These are phyloP conservation scores for Naganishia sp. DNA, from an alignment of 1,284 basidiomycete species.

Conservation along the genomic window DNA sequence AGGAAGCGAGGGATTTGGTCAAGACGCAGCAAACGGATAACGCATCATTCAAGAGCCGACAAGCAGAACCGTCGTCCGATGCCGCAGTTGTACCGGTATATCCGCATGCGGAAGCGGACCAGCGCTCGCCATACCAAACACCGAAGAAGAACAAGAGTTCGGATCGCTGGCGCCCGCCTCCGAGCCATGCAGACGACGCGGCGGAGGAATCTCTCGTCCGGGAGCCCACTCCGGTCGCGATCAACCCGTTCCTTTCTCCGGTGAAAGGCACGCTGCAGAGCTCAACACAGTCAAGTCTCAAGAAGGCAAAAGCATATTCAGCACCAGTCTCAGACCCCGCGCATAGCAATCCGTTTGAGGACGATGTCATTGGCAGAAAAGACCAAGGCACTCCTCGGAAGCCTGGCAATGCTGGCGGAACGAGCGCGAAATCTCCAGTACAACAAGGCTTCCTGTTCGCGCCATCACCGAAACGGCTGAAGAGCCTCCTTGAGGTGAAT, in stretches of 20 bases:
- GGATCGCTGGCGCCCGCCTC: constrained; percentile 18
- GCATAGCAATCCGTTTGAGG: constrained; percentile 27
- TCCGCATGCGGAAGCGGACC: background rate
- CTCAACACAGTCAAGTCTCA: background rate
- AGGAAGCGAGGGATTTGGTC: background rate
- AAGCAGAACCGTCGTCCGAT: background rate
- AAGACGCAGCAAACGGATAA: background rate
- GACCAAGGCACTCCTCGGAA: constrained; percentile 1
- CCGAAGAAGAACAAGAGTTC: constrained; percentile 29
- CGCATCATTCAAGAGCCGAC: background rate
- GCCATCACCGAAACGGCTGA: constrained; percentile 45
- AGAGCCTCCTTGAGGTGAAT: constrained; percentile 45
- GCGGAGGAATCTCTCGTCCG: background rate
- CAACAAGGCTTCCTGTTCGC: constrained; percentile 46
- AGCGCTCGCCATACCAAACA: constrained; percentile 4
- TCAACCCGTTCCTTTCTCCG: constrained; percentile 19
- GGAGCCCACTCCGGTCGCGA: background rate
- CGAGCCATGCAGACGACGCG: background rate
- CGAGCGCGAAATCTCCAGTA: constrained; percentile 15
- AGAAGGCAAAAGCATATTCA: constrained; percentile 5
- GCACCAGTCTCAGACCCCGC: constrained; percentile 10
- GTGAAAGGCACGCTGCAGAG: background rate
- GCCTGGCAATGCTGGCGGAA: background rate
- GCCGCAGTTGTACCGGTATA: background rate
- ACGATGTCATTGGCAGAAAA: background rate